These are phyloP conservation scores for Rhizopus arrhizus DNA, from an alignment of 371 early-diverging fungal species.

Conservation along the genomic window DNA sequence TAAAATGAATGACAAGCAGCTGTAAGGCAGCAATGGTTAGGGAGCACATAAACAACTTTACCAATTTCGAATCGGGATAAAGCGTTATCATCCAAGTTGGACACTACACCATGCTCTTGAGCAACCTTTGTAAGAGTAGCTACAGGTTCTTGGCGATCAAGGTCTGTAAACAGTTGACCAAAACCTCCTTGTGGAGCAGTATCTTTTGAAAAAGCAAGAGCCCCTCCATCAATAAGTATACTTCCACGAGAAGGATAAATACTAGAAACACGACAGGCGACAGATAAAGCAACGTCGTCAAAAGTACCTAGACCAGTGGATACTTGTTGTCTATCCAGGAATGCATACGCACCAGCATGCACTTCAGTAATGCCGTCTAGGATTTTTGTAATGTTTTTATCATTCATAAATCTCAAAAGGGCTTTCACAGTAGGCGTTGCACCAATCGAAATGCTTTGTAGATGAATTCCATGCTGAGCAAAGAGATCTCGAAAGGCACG, in stretches of 20 bases:
- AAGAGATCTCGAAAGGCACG: slow-evolving; percentile 33
- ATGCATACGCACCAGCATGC: slow-evolving; percentile 45
- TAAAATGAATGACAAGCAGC: slow-evolving; percentile 43
- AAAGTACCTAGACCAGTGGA: slow-evolving; percentile 33
- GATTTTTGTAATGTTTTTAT: slow-evolving; percentile 15
- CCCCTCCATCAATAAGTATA: slow-evolving; percentile 47
- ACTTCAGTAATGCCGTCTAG: slow-evolving; percentile 44
- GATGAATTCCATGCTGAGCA: slow-evolving; percentile 21
- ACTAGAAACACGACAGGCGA: slow-evolving; percentile 42
- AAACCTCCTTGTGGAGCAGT: slow-evolving; percentile 49
- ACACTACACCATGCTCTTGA: slow-evolving; percentile 48
- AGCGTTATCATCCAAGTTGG: slow-evolving; percentile 14
- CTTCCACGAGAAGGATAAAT: slow-evolving; percentile 39
- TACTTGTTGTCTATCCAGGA: slow-evolving; percentile 48
- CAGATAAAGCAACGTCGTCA: slow-evolving; percentile 36
- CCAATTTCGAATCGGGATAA: slow-evolving; percentile 22
- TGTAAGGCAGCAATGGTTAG: slow-evolving; percentile 50
- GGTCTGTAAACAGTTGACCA: slow-evolving; percentile 30
- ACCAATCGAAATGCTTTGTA: slow-evolving; percentile 40
- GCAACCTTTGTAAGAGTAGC: slow-evolving; percentile 33
- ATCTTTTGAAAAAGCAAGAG: slow-evolving; percentile 51
- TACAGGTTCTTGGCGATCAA: slow-evolving; percentile 13
- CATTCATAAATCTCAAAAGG: slow-evolving; percentile 12
- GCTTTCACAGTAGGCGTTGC: slow-evolving; percentile 51
- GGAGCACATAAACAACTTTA: slow-evolving; percentile 32